These are phyloP conservation scores for Astrothelium subdiscretum DNA, from an alignment of 495 filamentous ascomycete species.

Conservation along the genomic window DNA sequence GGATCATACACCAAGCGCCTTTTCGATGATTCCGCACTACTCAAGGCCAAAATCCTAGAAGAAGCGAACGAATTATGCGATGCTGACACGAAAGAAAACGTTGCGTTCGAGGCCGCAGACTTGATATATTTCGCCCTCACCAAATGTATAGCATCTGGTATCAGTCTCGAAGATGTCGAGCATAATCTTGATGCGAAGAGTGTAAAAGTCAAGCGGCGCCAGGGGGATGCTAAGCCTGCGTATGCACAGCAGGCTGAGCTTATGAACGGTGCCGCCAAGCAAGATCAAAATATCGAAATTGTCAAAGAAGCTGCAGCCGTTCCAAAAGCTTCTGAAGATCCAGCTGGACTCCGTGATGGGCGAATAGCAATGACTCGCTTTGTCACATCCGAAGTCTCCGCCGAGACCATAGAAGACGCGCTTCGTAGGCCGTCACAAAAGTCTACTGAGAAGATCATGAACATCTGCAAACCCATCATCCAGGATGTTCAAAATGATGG, in stretches of 20 bases:
- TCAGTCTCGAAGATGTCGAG: slow-evolving; percentile 77
- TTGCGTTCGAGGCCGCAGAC: slow-evolving; percentile 90
- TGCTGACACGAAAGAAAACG: slow-evolving; percentile 65
- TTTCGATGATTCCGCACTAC: slow-evolving; percentile 80
- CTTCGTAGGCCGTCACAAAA: slow-evolving; percentile 85
- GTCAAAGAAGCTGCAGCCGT: slow-evolving; percentile 33
- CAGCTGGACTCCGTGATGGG: slow-evolving; percentile 38
- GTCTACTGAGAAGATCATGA: slow-evolving; percentile 79
- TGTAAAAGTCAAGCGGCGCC: slow-evolving; percentile 80
- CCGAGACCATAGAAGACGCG: slow-evolving; percentile 50
- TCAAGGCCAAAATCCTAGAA: slow-evolving; percentile 95
- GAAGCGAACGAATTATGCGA: slow-evolving; percentile 90
- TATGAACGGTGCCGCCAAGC: slow-evolving; percentile 20
- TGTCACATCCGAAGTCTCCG: slow-evolving; percentile 48
- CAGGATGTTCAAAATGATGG: slow-evolving; percentile 68
- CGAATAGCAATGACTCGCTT: slow-evolving; percentile 76
- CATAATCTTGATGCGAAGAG: slow-evolving; percentile 87
- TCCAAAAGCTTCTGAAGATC: slow-evolving; percentile 30
- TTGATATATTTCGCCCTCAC: slow-evolving; percentile 91
- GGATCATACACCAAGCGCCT: slow-evolving; percentile 90
- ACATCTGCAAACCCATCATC: slow-evolving; percentile 82
- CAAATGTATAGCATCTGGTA: slow-evolving; percentile 72
- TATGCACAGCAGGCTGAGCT: slow-evolving; percentile 77
- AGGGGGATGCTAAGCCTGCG: slow-evolving; percentile 83
- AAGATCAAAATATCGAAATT: slow-evolving; percentile 17